Base-by-base conservation (phyloP, 768 basidiomycete species). In the Termitomyces eurrhizus region DNA sequence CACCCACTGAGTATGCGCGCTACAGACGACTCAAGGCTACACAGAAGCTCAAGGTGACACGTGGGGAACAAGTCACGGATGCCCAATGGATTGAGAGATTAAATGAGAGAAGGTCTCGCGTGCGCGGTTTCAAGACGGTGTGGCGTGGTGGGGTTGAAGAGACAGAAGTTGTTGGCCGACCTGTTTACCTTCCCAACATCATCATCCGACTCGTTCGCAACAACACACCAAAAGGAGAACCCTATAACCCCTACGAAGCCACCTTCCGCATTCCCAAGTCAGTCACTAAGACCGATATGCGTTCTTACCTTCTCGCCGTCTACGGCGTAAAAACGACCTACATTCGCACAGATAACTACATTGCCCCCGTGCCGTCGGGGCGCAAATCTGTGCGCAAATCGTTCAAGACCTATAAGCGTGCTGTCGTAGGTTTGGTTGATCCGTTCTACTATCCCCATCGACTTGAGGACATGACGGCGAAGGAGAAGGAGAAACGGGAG, bases 171-270 rank as follows among this genome's bases (percentile, higher is more conserved):
- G 82, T 93, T 57, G 95, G 91, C 57, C 86, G 89, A 66, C 86
- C 85, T 64, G 80, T 97, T 26, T 97, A 94, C 76, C 87, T 98
- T 41, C 95, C 95, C 44, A 96, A 98, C 73, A 80, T 89, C 70
- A 73, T 90, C 62, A 88, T 96, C 73, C 82, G 83, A 59, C 80
- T 98, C 59, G 86, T 95, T 48, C 86, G 92, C 26, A 98, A 98
- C 72, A 76, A 88, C 65, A 94, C 93, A 0, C 86, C 82, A 0
- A 73, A 75, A 3, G 91, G 89, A 0, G 77, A 90, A 65, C 80
- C 93, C 1, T 98, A 98, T 79, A 95, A 98, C 63, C 94, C 95
- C 1, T 94, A 89, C 77, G 89, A 94, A 72, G 95, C 94, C 9
- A 98, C 95, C 3, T 96, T 98, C 78, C 91, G 93, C 58, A 81